Percentiles rank a stretch among this genome's conserved stretches.
Conservation (phyloP, 257 asterid species). For the Leonotis leonurus region DNA sequence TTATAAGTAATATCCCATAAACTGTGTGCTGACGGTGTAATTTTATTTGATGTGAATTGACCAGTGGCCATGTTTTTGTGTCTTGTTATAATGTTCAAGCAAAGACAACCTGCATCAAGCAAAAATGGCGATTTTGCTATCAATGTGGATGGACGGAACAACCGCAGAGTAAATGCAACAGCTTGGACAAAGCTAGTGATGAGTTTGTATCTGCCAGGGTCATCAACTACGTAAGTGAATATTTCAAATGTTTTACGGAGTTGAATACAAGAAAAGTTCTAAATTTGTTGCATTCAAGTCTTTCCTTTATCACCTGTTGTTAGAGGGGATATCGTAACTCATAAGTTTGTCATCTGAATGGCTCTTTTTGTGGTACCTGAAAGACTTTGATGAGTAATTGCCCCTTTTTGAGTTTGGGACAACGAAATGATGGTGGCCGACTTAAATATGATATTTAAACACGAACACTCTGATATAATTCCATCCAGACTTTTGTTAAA, state of each 20-base stretch:
- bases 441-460: slow-evolving; percentile 6
- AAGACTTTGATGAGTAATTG: background rate
- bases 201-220: slow-evolving; percentile 82
- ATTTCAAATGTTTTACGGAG: background rate
- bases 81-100: slow-evolving; percentile 71
- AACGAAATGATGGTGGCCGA: background rate
- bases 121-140: slow-evolving; percentile 64
- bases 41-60: slow-evolving; percentile 16
- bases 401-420: background rate
- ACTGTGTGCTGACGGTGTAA: background rate
- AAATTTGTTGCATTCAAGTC: background rate
- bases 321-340: slow-evolving; percentile 6
- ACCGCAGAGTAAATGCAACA: slow-evolving; percentile 44
- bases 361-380: background rate
- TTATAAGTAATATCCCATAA: slow-evolving; percentile 1
- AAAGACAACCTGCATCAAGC: slow-evolving; percentile 98
- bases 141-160: slow-evolving; percentile 57
- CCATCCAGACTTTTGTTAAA: background rate
- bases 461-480: background rate
- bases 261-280: slow-evolving; percentile 7
- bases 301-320: background rate
- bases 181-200: slow-evolving; percentile 88
- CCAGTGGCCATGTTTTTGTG: slow-evolving; percentile 34
- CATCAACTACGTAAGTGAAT: slow-evolving; percentile 44
- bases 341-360: slow-evolving; percentile 1